Base-by-base conservation (phyloP, 805 yeast genomes). In the Wickerhamomyces kurtzmanii region DNA sequence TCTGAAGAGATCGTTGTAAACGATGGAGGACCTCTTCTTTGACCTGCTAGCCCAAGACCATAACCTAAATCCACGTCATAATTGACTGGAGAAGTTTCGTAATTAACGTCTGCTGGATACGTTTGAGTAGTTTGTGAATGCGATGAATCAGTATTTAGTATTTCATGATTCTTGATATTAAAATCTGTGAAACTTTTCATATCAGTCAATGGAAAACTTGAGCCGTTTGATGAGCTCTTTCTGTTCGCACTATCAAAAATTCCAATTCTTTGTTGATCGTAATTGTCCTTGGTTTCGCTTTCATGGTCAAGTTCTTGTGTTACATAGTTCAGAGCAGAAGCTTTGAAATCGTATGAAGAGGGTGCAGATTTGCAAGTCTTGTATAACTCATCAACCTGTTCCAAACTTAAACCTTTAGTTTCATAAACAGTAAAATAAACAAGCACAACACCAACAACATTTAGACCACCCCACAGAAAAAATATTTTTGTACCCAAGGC, bases 371-470 rank as follows among this genome's bases (percentile, higher is more conserved):
- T 54, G 40, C 87, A 75, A 20, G 62, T 60, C 28, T 67, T 63
- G 47, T 76, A 83, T 59, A 83, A 59, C 37, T 73, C 82, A 55
- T 84, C 87, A 29, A 84, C 76, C 40, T 84, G 85, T 53, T 84
- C 94, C 47, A 84, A 65, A 42, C 75, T 71, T 28, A 83, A 59
- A 0, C 93, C 93, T 42, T 72, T 77, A 0, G 94, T 83, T 49
- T 82, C 91, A 53, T 76, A 82, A 19, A 81, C 83, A 31, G 68
- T 59, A 28, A 79, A 68, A 49, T 75, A 78, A 5, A 75, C 75
- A 36, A 75, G 67, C 4, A 77, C 38, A 4, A 71, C 68, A 2
- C 79, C 85, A 5, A 64, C 24, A 2, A 71, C 57, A 49, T 76
- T 79, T 33, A 72, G 55, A 1, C 81, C 71, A 5, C 91, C 91